These are phyloP conservation scores for Leucocoprinus sp. DNA, from an alignment of 768 basidiomycete genomes.

Conservation along the genomic window DNA sequence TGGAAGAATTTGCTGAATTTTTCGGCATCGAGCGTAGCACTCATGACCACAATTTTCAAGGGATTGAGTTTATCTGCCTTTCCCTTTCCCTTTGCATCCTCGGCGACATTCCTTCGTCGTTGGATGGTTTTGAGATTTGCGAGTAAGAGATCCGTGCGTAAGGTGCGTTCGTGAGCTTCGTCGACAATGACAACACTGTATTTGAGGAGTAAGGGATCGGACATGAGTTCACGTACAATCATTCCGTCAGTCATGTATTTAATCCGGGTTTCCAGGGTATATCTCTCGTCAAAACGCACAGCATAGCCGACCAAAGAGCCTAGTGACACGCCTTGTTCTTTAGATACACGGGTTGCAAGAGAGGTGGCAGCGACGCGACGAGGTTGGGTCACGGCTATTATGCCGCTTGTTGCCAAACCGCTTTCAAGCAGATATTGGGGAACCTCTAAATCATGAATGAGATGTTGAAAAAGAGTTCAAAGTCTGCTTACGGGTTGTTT, in stretches of 20 bases:
- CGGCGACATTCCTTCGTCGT: constrained; percentile 44
- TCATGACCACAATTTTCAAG: constrained; percentile 94
- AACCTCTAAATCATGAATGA: constrained; percentile 52
- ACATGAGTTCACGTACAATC: constrained; percentile 87
- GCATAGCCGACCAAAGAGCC: constrained; percentile 87
- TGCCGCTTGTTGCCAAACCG: constrained; percentile 58
- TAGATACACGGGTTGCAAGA: constrained; percentile 84
- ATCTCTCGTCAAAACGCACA: constrained; percentile 89
- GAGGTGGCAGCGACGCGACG: constrained; percentile 92
- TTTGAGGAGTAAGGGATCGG: constrained; percentile 62
- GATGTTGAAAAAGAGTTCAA: not conserved
- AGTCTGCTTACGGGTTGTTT: constrained; percentile 85
- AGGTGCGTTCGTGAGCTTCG: constrained; percentile 93
- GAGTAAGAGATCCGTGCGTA: constrained; percentile 91
- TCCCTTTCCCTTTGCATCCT: constrained; percentile 35
- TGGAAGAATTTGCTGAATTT: constrained; percentile 87
- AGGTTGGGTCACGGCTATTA: constrained; percentile 92
- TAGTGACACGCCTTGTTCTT: constrained; percentile 65
- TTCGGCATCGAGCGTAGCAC: constrained; percentile 93
- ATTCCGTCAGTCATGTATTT: constrained; percentile 99
- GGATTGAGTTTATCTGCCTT: constrained; percentile 41
- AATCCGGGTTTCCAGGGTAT: constrained; percentile 66
- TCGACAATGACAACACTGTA: constrained; percentile 92
- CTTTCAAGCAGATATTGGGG: constrained; percentile 92
- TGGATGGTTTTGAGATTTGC: constrained; percentile 84